Evolutionary conservation across 1,284 basidiomycete genomes (phyloP), one percentile per base, ranked within the genome.

Genomic region (Leucoagaricus sp.): DNA sequence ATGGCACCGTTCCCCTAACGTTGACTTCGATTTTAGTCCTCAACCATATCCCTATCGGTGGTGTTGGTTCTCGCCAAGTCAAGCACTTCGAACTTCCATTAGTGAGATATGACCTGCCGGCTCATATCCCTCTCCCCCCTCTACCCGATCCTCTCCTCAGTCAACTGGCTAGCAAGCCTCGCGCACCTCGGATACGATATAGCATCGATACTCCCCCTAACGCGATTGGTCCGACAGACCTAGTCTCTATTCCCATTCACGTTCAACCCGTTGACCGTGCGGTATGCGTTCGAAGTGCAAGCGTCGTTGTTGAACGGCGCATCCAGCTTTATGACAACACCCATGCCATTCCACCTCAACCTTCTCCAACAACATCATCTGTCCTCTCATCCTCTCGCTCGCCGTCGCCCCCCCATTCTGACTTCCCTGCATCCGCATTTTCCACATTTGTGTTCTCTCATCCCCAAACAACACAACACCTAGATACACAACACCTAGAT

Each of bases 61-160:
- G 82, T 49, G 78, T 92, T 26, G 90, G 90, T 58, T 76, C 76
- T 40, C 83, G 86, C 53, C 81, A 85, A 65, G 68, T 85, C 42
- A 87, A 84, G 67, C 80, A 86, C 67, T 85, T 82, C 59, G 87
- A 91, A 45, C 74, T 92, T 2, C 77, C 81, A 34, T 77, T 91
- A 45, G 67, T 86, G 31, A 84, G 89, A 48, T 86, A 86, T 64
- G 87, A 87, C 66, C 63, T 77, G 1, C 82, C 82, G 1, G 64
- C 69, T 29, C 67, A 61, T 55, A 71, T 69, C 62, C 71, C 60
- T 66, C 66, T 57, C 61, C 68, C 67, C 63, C 70, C 59, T 56
- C 64, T 51, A 54, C 68, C 66, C 60, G 68, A 63, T 57, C 72
- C 73, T 17, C 51, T 69, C 57, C 69, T 79, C 61, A 64, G 73